Base-by-base conservation (phyloP, 177 flowering plant species). In the Vitis hybrid region DNA sequence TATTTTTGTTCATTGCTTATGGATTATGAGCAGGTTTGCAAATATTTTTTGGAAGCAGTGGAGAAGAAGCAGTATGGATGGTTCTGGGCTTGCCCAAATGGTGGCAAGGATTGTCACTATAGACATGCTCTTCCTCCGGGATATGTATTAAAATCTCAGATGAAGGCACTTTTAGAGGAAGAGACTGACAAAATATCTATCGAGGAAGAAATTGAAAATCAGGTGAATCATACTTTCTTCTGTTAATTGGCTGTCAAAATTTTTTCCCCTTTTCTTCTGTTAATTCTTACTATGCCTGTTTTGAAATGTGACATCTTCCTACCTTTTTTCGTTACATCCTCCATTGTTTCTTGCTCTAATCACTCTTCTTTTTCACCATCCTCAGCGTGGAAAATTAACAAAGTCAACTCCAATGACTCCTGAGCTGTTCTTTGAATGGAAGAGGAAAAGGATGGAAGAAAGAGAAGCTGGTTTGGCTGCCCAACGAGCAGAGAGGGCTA, bases 41-140 rank as follows among this genome's bases (percentile, higher is more conserved):
- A 93, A 79, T 71, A 87, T 85, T 95, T 94, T 75, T 70, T 95
- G 81, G 99, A 95, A 12, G 99, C 99, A 70, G 99, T 95, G 71
- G 99, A 95, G 79, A 95, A 86, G 85, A 95, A 95, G 77, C 99
- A 95, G 64, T 93, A 95, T 84, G 99, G 99, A 49, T 95, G 98
- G 98, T 95, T 95, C 69, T 95, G 99, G 99, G 87, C 61, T 62
- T 95, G 99, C 74, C 99, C 99, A 54, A 95, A 93, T 84, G 98
- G 98, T 71, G 86, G 87, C 32, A 89, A 90, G 81, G 89, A 85
- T 1, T 95, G 99, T 67, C 89, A 84, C 61, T 95, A 95, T 72
- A 88, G 99, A 68, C 99, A 93, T 84, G 98, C 99, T 68, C 98
- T 95, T 78, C 99, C 99, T 66, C 94, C 96, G 2, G 98, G 99